Conservation (phyloP, 129 eudicot genomes). For the Centella asiatica region DNA sequence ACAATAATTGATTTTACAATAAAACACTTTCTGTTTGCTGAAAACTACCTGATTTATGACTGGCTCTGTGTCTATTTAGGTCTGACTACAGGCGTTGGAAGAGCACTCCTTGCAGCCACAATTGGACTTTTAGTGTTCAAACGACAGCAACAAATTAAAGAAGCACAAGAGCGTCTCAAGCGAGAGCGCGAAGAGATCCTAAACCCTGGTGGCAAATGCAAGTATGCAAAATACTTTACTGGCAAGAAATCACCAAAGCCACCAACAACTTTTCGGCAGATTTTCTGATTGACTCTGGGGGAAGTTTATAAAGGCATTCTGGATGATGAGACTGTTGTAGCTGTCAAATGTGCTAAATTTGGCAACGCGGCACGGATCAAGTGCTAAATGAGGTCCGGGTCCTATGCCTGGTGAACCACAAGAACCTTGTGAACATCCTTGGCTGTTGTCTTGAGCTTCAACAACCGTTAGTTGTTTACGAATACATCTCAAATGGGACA, state of each 20-base stretch:
- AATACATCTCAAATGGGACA: constrained; percentile 60
- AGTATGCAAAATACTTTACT: constrained; percentile 55
- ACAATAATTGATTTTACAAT: too few species aligned
- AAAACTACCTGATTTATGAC: too few species aligned
- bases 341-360: constrained; percentile 78
- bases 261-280: constrained; percentile 67
- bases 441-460: constrained; percentile 88
- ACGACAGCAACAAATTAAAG: constrained; percentile 48
- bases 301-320: constrained; percentile 68
- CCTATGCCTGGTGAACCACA: constrained; percentile 79
- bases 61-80: too few species aligned
- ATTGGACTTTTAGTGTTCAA: constrained; percentile 43
- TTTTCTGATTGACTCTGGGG: constrained; percentile 69
- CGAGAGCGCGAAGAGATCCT: constrained; percentile 88
- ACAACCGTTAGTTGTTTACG: constrained; percentile 71
- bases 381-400: constrained; percentile 86
- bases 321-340: constrained; percentile 55
- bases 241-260: constrained; percentile 72
- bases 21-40: too few species aligned
- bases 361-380: constrained; percentile 81
- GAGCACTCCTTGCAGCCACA: constrained; percentile 35
- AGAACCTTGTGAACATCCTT: constrained; percentile 55
- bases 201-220: constrained; percentile 57
- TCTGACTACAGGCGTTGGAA: constrained; percentile 52
- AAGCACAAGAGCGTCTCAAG: constrained; percentile 55